phyloP scores from a whole-genome alignment of 1,284 basidiomycete genomes.

The Apiotrichum domesticum region DNA sequence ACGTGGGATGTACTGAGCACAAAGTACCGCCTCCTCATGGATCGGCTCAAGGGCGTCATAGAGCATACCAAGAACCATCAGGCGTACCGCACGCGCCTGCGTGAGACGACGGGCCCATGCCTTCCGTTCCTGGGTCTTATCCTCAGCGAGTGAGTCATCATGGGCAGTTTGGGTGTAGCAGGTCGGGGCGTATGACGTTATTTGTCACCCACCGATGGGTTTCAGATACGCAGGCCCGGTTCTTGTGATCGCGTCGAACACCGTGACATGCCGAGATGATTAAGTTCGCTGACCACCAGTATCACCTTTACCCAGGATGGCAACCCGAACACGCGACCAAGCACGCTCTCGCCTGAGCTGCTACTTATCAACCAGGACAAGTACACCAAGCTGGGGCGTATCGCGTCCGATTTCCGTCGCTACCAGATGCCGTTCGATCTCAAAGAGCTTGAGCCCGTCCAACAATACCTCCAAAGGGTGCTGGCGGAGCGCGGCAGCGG shows the following conservation, averaged over 20 bases:
- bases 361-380: slow-evolving; percentile 93
- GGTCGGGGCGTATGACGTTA: no score
- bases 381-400: slow-evolving; percentile 81
- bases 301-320: slow-evolving; percentile 94
- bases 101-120: slow-evolving; percentile 69
- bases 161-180: not conserved
- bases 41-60: slow-evolving; percentile 73
- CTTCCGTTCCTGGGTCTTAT: slow-evolving; percentile 79
- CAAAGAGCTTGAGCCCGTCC: slow-evolving; percentile 42
- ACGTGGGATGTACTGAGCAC: slow-evolving; percentile 86
- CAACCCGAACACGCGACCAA: slow-evolving; percentile 78
- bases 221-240: no score
- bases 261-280: no score
- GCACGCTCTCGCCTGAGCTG: slow-evolving; percentile 66
- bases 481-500: slow-evolving; percentile 44
- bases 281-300: slow-evolving; percentile 19
- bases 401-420: slow-evolving; percentile 86
- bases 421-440: slow-evolving; percentile 61
- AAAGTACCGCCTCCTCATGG: slow-evolving; percentile 76
- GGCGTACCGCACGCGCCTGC: slow-evolving; percentile 76
- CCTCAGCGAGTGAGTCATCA: slow-evolving; percentile 49
- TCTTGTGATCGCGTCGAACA: no score
- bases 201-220: no score
- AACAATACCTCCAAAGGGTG: slow-evolving; percentile 36
- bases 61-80: slow-evolving; percentile 64